phyloP scores from a whole-genome alignment of 2,329 filamentous ascomycete genomes.

The Ascochyta lentis region DNA sequence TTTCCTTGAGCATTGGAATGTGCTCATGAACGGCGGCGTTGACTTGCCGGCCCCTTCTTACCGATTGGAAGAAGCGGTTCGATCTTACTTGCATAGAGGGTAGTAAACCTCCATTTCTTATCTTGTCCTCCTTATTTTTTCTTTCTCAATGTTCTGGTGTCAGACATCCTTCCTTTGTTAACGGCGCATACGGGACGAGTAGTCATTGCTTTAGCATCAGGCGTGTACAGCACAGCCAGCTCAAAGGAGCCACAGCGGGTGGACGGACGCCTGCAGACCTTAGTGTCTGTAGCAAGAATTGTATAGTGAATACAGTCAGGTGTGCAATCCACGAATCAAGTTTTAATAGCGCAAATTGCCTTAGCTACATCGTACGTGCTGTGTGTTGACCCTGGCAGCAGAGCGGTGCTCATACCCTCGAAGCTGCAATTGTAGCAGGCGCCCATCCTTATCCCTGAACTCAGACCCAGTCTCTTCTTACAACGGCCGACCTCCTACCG shows the following conservation, averaged over 20 bases:
- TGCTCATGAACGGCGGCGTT: conserved; percentile 36
- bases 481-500: not conserved
- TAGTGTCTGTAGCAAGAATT: not conserved
- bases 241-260: conserved; percentile 1
- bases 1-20: conserved; percentile 26
- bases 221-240: conserved; percentile 14
- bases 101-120: conserved; percentile 6
- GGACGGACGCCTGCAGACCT: not conserved
- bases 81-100: conserved; percentile 11
- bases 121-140: conserved; percentile 1
- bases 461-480: not conserved
- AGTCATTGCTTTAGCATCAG: conserved; percentile 10
- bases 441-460: not conserved
- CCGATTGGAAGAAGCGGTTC: conserved; percentile 12
- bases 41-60: conserved; percentile 10
- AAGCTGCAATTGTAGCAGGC: not conserved
- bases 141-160: conserved; percentile 3
- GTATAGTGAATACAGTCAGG: conserved; percentile 6
- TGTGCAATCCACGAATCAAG: conserved; percentile 1
- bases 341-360: not conserved
- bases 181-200: conserved; percentile 11
- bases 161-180: conserved; percentile 14
- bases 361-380: not conserved
- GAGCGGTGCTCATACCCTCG: not conserved
- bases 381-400: not conserved